Base-by-base conservation (phyloP, 1,284 basidiomycete genomes). In the Schizophyllum commune region DNA sequence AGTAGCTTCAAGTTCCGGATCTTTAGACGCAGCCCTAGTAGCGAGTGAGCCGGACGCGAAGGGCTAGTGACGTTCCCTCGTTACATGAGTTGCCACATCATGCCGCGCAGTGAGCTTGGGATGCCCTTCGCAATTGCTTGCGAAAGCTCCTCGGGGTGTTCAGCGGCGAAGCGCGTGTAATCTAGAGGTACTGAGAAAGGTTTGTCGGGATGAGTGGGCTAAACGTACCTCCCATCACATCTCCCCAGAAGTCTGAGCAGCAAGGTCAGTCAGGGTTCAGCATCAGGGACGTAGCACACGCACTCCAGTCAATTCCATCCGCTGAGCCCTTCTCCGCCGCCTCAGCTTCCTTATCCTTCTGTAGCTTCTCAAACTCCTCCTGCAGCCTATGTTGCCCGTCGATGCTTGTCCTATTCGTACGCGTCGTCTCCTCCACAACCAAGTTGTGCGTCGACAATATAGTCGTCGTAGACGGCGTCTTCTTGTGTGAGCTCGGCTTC, bases 31-130 rank as follows among this genome's bases (percentile, higher is more conserved):
- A 58, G 91, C 85, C 87, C 87, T 90, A 27, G 64, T 34, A 67
- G 62, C 57, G 59, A 58, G 27, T 57, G 52, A 58, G 64, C 57
- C 57, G 58, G n/a, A 64, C 56, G 55, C n/a, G 7, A 21, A 59
- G 32, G 17, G 19, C 60, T 32, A 56, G 15, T 65, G 66, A 51
- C 65, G 63, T 47, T 52, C 56, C 57, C 47, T 61, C 60, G 56
- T 22, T 57, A 94, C 95, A 99, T 98, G 72, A 98, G 82, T 73
- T 99, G 96, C 96, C 96, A 99, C 76, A 97, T 89, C 87, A 98
- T 96, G 21, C 96, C 96, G 56, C 96, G 85, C 52, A 94, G 73
- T 0, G 88, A 83, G 47, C 86, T 79, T 1, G 96, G 97, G 34
- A 99, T 94, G 1, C 96, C 96, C 61, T 82, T 83, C 68, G 97